Percentiles rank a stretch among this genome's conserved stretches.
Evolutionary conservation across 768 basidiomycete genomes (phyloP).

Genomic region (Terana coerulea): DNA sequence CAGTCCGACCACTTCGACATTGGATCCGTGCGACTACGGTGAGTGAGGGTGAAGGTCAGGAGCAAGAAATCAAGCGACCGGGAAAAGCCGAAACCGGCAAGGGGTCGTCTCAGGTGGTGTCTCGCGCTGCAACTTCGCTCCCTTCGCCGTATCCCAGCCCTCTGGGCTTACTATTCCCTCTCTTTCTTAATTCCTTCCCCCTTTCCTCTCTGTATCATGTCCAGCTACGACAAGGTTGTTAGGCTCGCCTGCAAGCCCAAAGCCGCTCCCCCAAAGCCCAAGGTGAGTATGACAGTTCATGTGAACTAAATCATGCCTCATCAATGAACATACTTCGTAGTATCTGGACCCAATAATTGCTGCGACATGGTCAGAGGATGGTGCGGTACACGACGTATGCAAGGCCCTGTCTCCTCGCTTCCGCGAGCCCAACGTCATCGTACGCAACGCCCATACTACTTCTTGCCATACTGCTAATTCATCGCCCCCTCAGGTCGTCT

Average conservation of each 20-base stretch:
- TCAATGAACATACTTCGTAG: slow-evolving; percentile 35
- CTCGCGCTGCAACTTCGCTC: background rate
- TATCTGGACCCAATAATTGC: slow-evolving; percentile 96
- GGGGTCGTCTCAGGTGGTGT: too few relatives aligned
- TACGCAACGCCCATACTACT: slow-evolving; percentile 36
- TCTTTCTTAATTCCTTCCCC: background rate
- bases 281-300: slow-evolving; percentile 47
- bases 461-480: background rate
- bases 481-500: slow-evolving; percentile 68
- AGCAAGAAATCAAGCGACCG: background rate
- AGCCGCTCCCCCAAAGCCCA: slow-evolving; percentile 91
- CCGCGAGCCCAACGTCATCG: slow-evolving; percentile 88
- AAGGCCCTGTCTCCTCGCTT: slow-evolving; percentile 81
- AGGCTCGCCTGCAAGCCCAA: slow-evolving; percentile 98
- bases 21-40: too few relatives aligned
- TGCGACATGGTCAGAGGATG: slow-evolving; percentile 96
- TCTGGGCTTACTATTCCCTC: background rate
- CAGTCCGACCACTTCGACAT: too few relatives aligned
- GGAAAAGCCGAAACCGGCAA: slow-evolving; percentile 2
- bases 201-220: background rate
- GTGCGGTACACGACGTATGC: slow-evolving; percentile 89
- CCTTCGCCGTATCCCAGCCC: slow-evolving; percentile 1
- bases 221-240: slow-evolving; percentile 84
- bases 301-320: background rate
- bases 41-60: background rate